Conservation (phyloP, 805 yeast species). For the Ogataea parapolymorpha region DNA sequence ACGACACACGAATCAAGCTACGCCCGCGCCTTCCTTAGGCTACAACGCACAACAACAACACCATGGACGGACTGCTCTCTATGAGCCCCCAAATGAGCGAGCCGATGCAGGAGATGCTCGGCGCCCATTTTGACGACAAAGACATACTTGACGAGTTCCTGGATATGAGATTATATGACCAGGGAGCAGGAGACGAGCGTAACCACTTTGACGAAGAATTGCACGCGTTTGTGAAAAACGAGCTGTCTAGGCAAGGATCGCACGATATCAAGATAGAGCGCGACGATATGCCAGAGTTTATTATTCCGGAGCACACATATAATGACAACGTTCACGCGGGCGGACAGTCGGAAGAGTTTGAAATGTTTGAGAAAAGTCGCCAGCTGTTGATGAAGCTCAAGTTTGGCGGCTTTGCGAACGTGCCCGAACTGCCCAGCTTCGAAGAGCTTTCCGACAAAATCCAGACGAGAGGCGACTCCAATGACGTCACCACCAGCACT, state of each 20-base stretch:
- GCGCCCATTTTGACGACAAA: conserved; percentile 29
- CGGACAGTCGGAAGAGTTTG: conserved; percentile 25
- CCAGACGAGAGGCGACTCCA: conserved; percentile 16
- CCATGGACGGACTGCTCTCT: conserved; percentile 22
- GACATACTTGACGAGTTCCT: conserved; percentile 57
- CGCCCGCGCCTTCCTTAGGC: neutral
- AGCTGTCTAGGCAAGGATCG: neutral
- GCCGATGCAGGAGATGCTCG: conserved; percentile 15
- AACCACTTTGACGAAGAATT: conserved; percentile 7
- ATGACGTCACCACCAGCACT: conserved; percentile 26
- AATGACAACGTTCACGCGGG: conserved; percentile 4
- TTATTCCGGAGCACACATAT: conserved; percentile 10
- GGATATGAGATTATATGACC: conserved; percentile 49
- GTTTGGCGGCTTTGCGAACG: conserved; percentile 40
- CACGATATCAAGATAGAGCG: conserved; percentile 17
- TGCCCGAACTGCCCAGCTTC: conserved; percentile 4
- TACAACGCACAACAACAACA: neutral
- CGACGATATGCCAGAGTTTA: conserved; percentile 3
- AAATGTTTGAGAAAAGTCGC: conserved; percentile 42
- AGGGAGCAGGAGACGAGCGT: conserved; percentile 3
- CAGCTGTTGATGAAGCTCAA: conserved; percentile 49
- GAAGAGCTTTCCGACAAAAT: conserved; percentile 10
- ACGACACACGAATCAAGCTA: neutral
- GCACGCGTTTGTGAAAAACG: conserved; percentile 2
- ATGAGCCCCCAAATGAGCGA: conserved; percentile 18